Evolutionary conservation across 495 filamentous ascomycete species (phyloP).

Genomic region (Hapsidospora chrysogenum): DNA sequence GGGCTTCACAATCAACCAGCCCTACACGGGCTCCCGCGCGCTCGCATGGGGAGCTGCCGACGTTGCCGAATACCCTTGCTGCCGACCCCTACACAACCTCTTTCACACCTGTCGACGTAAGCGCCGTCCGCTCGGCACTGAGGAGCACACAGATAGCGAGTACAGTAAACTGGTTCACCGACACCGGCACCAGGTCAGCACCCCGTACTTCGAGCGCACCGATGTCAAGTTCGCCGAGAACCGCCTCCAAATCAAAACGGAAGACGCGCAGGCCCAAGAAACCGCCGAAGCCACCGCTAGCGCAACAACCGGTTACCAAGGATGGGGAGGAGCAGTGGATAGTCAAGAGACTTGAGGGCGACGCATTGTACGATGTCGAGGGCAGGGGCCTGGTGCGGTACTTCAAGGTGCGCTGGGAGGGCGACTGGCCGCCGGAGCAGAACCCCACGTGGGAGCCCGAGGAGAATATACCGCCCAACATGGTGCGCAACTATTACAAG

Average conservation of each 20-base stretch:
- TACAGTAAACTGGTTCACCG: too few species aligned
- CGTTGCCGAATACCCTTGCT: too few species aligned
- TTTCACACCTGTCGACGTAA: too few species aligned
- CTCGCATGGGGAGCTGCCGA: too few species aligned
- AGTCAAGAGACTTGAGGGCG: slow-evolving; percentile 2
- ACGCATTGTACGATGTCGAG: slow-evolving; percentile 10
- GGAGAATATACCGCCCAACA: slow-evolving; percentile 15
- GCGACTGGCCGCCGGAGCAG: slow-evolving; percentile 26
- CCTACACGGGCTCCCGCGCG: too few species aligned
- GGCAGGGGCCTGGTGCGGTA: slow-evolving; percentile 6
- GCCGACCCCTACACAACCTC: too few species aligned
- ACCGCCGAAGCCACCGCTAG: not conserved
- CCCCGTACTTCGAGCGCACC: too few species aligned
- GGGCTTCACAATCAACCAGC: too few species aligned
- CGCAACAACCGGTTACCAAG: not conserved
- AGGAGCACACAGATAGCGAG: too few species aligned
- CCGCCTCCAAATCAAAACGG: not conserved
- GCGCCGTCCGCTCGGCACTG: too few species aligned
- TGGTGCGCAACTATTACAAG: slow-evolving; percentile 9
- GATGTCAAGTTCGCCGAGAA: too few species aligned
- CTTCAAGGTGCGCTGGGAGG: slow-evolving; percentile 29
- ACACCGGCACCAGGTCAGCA: too few species aligned
- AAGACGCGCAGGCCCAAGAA: not conserved
- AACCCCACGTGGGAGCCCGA: slow-evolving; percentile 32
- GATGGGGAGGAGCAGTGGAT: slow-evolving; percentile 5